Conservation (phyloP, 805 yeast species). For the Saturnispora ahearnii region DNA sequence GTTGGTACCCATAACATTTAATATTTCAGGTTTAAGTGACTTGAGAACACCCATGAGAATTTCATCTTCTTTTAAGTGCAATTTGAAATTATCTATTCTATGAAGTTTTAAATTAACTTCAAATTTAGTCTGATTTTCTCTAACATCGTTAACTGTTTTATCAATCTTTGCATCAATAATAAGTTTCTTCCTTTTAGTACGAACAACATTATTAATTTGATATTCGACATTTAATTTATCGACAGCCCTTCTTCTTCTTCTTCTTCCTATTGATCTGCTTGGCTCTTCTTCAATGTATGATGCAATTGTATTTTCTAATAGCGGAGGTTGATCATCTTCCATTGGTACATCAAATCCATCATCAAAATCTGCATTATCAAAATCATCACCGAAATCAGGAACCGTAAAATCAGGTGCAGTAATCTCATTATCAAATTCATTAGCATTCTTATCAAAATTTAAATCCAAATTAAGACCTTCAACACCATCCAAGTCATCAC, state of each 20-base stretch:
- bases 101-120: conserved; percentile 12
- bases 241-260: conserved; percentile 21
- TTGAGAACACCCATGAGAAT: not conserved
- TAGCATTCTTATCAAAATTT: conserved; percentile 22
- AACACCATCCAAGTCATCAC: conserved; percentile 26
- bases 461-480: conserved; percentile 28
- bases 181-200: conserved; percentile 39
- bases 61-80: not conserved
- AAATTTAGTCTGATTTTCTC: conserved; percentile 24
- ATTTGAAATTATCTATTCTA: not conserved
- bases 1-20: conserved; percentile 10
- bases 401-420: conserved; percentile 8
- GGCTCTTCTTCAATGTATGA: conserved; percentile 2
- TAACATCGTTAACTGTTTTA: conserved; percentile 33
- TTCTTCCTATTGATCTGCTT: conserved; percentile 10
- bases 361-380: conserved; percentile 36
- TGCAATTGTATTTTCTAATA: not conserved
- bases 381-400: conserved; percentile 28
- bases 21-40: conserved; percentile 10
- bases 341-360: conserved; percentile 21
- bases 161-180: conserved; percentile 38
- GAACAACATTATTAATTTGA: conserved; percentile 35
- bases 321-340: conserved; percentile 10
- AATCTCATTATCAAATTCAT: conserved; percentile 4
- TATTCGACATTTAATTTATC: conserved; percentile 22